Base-by-base conservation (phyloP, 495 filamentous ascomycete genomes). In the Tuber borchii region DNA sequence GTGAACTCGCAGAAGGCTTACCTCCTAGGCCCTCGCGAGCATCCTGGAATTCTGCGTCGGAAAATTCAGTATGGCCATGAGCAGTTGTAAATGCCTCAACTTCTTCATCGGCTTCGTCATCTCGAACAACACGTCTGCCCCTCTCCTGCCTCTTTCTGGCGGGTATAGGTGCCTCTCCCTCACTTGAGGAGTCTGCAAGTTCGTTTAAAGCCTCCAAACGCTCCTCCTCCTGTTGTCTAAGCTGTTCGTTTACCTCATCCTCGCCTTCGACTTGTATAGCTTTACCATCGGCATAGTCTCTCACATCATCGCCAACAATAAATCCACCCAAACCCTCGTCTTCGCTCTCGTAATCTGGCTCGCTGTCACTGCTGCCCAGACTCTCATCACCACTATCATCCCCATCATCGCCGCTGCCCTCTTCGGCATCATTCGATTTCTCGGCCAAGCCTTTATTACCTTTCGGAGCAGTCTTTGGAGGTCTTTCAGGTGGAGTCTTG, bases 271-370 rank as follows among this genome's bases (percentile, higher is more conserved):
- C 31, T 26, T 80, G 77, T 12, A 80, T 34, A 26, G 70, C 78
- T 22, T 71, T 71, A n/a, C 78, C 78, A 37, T 75, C 65, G 26
- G 72, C 65, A 17, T 70, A 44, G 48, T 79, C 78, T 43, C 26
- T 78, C 26, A 40, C 77, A 46, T 69, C 69, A 73, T 82, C 80
- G 65, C 71, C 12, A 26, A 82, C 77, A 46, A 82, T 82, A 22
- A 82, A 82, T 2, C 77, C 80, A 20, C 45, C 77, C 44, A 82
- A 68, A 16, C 61, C 80, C 22, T 80, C 81, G 42, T 82, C 81
- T 16, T 77, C 68, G 22, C 20, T 48, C 2, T 31, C 17, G 12
- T 69, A 73, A 46, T 71, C 78, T 1, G 68, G 74, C 14, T 79
- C 77, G 39, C 78, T 77, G 26, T 65, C 56, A 6, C 70, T 73